A percentile compares a stretch with the other conserved stretches of the same genome.
phyloP scores from a whole-genome alignment of 441 rosid genomes.

The Mallotus japonicus region DNA sequence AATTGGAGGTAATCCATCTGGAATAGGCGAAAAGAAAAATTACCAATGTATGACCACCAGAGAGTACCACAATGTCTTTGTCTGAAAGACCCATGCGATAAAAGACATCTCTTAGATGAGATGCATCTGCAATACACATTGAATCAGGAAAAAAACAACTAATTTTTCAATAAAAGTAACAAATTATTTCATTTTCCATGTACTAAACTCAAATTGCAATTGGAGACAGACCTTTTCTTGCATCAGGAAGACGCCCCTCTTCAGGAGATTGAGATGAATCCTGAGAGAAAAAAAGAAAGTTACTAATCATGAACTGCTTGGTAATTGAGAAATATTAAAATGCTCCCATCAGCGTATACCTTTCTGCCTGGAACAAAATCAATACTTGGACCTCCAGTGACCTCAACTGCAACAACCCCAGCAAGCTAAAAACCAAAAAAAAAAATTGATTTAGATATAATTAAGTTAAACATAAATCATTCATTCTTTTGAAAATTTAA shows the following conservation, averaged over 20 bases:
- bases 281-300: slow-evolving; percentile 32
- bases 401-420: slow-evolving; percentile 87
- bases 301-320: neutral
- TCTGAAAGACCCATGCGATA: slow-evolving; percentile 83
- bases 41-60: slow-evolving; percentile 87
- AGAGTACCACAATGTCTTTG: slow-evolving; percentile 82
- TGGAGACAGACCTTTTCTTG: slow-evolving; percentile 44
- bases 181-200: neutral
- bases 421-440: slow-evolving; percentile 54
- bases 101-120: slow-evolving; percentile 63
- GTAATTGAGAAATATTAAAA: neutral
- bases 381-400: slow-evolving; percentile 80
- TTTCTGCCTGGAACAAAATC: slow-evolving; percentile 76
- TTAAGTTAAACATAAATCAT: neutral
- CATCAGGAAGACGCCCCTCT: slow-evolving; percentile 85
- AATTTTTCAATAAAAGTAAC: neutral
- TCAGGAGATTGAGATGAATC: slow-evolving; percentile 54
- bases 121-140: slow-evolving; percentile 37
- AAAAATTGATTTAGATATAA: no score
- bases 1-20: no score
- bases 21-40: neutral
- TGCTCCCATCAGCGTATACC: slow-evolving; percentile 35
- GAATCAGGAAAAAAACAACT: neutral
- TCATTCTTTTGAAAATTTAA: no score
- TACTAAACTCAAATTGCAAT: neutral